phyloP scores from a whole-genome alignment of 768 basidiomycete species.

The Lactifluus piperatus region DNA sequence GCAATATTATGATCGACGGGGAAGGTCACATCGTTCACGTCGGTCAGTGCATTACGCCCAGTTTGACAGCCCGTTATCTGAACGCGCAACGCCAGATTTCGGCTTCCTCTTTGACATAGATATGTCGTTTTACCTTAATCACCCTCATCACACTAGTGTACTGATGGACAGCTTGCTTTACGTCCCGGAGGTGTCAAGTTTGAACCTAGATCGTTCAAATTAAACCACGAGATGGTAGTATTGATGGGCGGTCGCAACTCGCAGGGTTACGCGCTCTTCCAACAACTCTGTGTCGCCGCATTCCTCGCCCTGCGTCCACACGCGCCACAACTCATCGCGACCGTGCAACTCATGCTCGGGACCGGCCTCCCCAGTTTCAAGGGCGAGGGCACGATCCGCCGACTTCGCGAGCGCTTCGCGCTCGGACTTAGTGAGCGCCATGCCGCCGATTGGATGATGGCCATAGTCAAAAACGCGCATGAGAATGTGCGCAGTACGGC shows the following conservation, averaged over 20 bases:
- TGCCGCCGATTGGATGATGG: slow-evolving; percentile 91
- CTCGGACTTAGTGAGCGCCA: slow-evolving; percentile 76
- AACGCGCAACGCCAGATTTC: slow-evolving; percentile 55
- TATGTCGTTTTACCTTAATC: slow-evolving; percentile 41
- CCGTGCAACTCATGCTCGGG: slow-evolving; percentile 89
- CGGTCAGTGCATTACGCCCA: slow-evolving; percentile 40
- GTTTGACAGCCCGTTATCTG: not conserved
- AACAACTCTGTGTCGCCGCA: slow-evolving; percentile 88
- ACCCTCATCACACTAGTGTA: not conserved
- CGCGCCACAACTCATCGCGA: slow-evolving; percentile 81
- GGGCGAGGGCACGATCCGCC: slow-evolving; percentile 83
- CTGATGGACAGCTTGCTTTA: not conserved
- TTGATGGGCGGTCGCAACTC: slow-evolving; percentile 95
- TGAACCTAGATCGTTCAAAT: slow-evolving; percentile 95
- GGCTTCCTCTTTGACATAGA: slow-evolving; percentile 98
- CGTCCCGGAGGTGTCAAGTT: slow-evolving; percentile 86
- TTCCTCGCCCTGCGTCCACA: slow-evolving; percentile 96
- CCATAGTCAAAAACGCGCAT: slow-evolving; percentile 82
- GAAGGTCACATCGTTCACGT: slow-evolving; percentile 96
- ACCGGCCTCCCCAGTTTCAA: slow-evolving; percentile 96
- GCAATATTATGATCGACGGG: slow-evolving; percentile 99
- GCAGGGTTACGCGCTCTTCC: slow-evolving; percentile 91
- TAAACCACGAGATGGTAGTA: slow-evolving; percentile 97
- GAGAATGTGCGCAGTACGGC: slow-evolving; percentile 91
- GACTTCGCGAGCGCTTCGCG: slow-evolving; percentile 82